Conservation (phyloP, 208 protist genomes). For the Trichomonas vaginalis region DNA sequence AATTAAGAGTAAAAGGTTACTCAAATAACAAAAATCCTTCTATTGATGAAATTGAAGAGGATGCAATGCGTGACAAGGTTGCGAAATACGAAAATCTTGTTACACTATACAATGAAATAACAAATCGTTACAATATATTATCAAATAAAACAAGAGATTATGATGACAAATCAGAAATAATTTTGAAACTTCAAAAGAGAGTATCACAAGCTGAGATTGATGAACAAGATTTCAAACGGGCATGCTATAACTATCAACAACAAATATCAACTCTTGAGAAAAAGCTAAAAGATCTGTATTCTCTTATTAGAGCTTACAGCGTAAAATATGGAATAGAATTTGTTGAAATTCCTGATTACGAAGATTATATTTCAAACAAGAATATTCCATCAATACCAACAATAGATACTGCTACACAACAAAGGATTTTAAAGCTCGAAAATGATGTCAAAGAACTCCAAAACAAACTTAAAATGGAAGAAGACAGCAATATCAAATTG, state of each 20-base stretch:
- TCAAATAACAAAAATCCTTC: not conserved
- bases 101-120: not conserved
- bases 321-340: not conserved
- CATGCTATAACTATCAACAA: not conserved
- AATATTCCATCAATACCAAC: not conserved
- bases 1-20: not conserved
- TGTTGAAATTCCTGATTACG: not conserved
- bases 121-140: not conserved
- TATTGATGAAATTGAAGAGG: not conserved
- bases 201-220: not conserved
- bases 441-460: not conserved
- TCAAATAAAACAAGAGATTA: not conserved
- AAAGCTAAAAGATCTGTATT: not conserved
- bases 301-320: not conserved
- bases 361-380: not conserved
- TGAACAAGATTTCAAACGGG: not conserved
- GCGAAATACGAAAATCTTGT: not conserved
- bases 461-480: not conserved
- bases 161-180: not conserved
- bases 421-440: not conserved
- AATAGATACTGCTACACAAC: not conserved
- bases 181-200: not conserved
- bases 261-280: not conserved
- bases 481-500: not conserved
- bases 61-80: not conserved